Percentiles rank a stretch among this genome's conserved stretches.
Evolutionary conservation across 306 rosid species (phyloP).

Genomic region (Ceratonia siliqua): DNA sequence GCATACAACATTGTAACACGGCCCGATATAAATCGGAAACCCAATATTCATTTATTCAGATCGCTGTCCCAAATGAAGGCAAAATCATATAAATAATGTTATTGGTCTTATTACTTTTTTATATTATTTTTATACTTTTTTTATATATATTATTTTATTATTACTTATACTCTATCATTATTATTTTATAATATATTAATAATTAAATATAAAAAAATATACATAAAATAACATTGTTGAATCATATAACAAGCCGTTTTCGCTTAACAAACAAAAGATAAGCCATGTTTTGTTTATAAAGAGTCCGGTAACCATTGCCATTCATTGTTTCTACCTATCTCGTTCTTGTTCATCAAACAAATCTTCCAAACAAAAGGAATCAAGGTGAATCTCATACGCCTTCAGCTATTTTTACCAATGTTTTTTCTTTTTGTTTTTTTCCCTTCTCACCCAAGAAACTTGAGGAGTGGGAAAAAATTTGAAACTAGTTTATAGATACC

Average conservation of each 20-base stretch:
- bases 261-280: slow-evolving; percentile 5
- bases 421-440: not conserved
- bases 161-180: too few relatives aligned
- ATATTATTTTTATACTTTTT: too few relatives aligned
- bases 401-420: not conserved
- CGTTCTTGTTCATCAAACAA: slow-evolving; percentile 20
- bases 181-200: too few relatives aligned
- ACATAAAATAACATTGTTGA: too few relatives aligned
- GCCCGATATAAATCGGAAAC: not conserved
- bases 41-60: not conserved
- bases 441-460: slow-evolving; percentile 12
- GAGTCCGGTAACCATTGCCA: not conserved
- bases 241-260: not conserved
- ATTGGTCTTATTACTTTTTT: too few relatives aligned
- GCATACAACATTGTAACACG: not conserved
- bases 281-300: too few relatives aligned
- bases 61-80: slow-evolving; percentile 7
- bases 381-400: slow-evolving; percentile 13
- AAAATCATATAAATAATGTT: not conserved
- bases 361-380: slow-evolving; percentile 21
- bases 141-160: too few relatives aligned
- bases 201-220: too few relatives aligned
- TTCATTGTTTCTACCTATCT: not conserved
- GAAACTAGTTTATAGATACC: slow-evolving; percentile 16
- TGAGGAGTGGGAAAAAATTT: slow-evolving; percentile 12